Evolutionary conservation across 106 monocot genomes (phyloP).

Genomic region (Chionographis japonica): DNA sequence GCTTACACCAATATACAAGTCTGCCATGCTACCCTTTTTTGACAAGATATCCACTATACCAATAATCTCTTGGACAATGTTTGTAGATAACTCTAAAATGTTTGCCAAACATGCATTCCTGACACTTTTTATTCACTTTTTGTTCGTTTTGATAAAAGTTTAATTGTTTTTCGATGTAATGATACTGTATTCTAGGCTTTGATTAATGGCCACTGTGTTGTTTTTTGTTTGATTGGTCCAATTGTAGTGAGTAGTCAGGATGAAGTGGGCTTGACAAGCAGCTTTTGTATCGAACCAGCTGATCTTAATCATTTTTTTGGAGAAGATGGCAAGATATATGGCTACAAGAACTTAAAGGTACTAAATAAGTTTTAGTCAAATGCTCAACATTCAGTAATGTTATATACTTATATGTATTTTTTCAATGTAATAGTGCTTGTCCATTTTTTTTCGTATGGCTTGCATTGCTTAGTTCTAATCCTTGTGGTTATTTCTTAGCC

Average conservation of each 20-base stretch:
- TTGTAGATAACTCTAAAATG: too few species aligned
- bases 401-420: neutral
- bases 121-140: neutral
- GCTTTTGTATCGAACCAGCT: conserved; percentile 38
- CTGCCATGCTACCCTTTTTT: too few species aligned
- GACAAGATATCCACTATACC: too few species aligned
- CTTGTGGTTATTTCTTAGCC: too few species aligned
- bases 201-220: neutral
- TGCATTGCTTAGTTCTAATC: too few species aligned
- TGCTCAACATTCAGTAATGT: neutral
- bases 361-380: neutral
- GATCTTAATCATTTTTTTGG: conserved; percentile 83
- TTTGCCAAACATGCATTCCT: too few species aligned
- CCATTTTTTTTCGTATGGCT: neutral
- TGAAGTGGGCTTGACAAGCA: conserved; percentile 46
- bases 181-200: too few species aligned
- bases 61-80: too few species aligned
- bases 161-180: too few species aligned
- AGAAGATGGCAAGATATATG: conserved; percentile 96
- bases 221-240: conserved; percentile 3
- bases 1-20: too few species aligned
- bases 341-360: conserved; percentile 82
- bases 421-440: neutral
- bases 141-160: too few species aligned
- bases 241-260: conserved; percentile 54